Conservation (phyloP, 2,329 filamentous ascomycete genomes). For the Fusarium albidum region DNA sequence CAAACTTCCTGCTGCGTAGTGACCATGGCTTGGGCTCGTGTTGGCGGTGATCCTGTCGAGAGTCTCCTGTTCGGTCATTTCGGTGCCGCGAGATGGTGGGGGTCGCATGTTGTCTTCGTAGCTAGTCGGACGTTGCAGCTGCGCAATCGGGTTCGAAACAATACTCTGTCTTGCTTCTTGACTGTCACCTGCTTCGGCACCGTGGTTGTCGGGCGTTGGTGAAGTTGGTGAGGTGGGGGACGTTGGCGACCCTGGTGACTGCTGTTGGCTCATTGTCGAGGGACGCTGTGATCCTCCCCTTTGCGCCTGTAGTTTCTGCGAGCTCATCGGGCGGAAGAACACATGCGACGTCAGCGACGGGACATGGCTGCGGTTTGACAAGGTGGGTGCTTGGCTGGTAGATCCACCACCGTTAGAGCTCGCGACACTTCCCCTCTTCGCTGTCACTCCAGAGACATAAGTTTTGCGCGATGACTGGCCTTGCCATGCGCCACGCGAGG, state of each 20-base stretch:
- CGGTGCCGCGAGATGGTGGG: slow-evolving; percentile 80
- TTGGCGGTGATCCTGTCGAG: slow-evolving; percentile 77
- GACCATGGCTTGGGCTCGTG: slow-evolving; percentile 73
- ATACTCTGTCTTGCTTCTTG: slow-evolving; percentile 61
- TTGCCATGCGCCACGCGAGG: slow-evolving; percentile 57
- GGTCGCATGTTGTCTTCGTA: slow-evolving; percentile 62
- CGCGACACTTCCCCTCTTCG: slow-evolving; percentile 53
- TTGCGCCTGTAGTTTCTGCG: slow-evolving; percentile 91
- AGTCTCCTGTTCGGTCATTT: slow-evolving; percentile 78
- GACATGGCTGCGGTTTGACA: slow-evolving; percentile 84
- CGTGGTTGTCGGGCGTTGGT: slow-evolving; percentile 48
- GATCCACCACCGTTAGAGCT: slow-evolving; percentile 60
- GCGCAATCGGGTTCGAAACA: slow-evolving; percentile 57
- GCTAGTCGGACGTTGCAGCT: slow-evolving; percentile 39
- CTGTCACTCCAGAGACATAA: slow-evolving; percentile 51
- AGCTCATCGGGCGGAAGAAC: slow-evolving; percentile 97
- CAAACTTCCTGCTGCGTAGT: slow-evolving; percentile 67
- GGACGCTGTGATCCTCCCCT: slow-evolving; percentile 66
- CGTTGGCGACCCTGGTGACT: slow-evolving; percentile 31
- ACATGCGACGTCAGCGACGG: slow-evolving; percentile 88
- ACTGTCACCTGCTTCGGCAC: slow-evolving; percentile 55
- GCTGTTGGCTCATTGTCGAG: slow-evolving; percentile 49
- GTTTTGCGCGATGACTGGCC: slow-evolving; percentile 65
- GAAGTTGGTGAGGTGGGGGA: slow-evolving; percentile 29
- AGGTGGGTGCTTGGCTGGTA: slow-evolving; percentile 62